Base-by-base conservation (phyloP, 2,329 filamentous ascomycete species). In the Sarocladium brachiariae region DNA sequence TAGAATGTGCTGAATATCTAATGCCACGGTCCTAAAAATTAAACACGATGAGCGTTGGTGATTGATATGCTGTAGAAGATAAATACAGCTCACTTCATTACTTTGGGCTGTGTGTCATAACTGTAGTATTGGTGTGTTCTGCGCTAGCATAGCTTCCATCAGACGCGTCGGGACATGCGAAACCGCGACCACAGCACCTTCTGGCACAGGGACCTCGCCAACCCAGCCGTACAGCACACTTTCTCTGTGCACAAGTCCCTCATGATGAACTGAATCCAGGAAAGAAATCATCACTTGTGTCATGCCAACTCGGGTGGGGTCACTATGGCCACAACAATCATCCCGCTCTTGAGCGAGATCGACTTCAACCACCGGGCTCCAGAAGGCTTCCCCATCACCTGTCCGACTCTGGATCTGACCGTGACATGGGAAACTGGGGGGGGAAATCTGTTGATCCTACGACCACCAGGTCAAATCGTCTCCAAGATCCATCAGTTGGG, bases 381-480 rank as follows among this genome's bases (percentile, higher is more conserved):
- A 33, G 69, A 74, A 31, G 71, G 74, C 43, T 77, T 86, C 48
- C 74, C 92, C 30, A 77, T 83, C 23, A 89, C 87, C 66, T 95
- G 89, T 66, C 89, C 91, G 14, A 86, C 84, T 8, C 87, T 95
- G 72, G 89, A 96, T 67, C 75, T 97, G 41, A 76, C 86, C n/a
- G 84, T 85, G 4, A 75, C 90, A 11, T 71, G 70, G 65, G 86
- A 87, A 11, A 80, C 77, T n/a, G 74, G 77, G 14, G 79, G 83
- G 53, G 81, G 81, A 46, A 81, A 83, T 47, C 72, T 96, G 16
- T 77, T 86, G 57, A 82, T 96, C 38, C 91, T 86, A 67, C 80
- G 92, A 46, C 78, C 91, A 14, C 88, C 86, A 54, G 86, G 85
- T 1, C 89, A 96, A 56, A 58, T 72, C 7, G 77, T 81, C 9